Evolutionary conservation across 1,284 basidiomycete genomes (phyloP).

Genomic region (Leccinum olivaceoglutinosum): DNA sequence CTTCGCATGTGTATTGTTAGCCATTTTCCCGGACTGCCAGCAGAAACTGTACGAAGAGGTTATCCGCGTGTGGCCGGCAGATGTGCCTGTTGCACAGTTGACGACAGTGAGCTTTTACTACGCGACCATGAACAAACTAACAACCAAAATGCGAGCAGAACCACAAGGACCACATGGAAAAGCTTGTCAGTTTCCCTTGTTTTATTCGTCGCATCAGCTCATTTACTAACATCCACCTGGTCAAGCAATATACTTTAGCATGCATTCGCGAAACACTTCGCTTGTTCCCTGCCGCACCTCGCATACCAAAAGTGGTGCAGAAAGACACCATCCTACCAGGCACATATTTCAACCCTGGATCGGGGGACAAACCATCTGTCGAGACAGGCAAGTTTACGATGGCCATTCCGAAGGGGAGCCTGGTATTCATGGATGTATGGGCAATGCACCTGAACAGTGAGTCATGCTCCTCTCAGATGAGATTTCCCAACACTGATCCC

Average conservation of each 20-base stretch:
- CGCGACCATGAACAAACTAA: background rate
- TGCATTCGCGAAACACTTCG: slow-evolving; percentile 44
- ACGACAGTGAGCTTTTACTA: slow-evolving; percentile 7
- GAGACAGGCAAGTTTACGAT: slow-evolving; percentile 32
- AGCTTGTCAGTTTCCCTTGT: slow-evolving; percentile 25
- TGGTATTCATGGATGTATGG: slow-evolving; percentile 36
- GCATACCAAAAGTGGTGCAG: slow-evolving; percentile 36
- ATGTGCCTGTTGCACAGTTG: slow-evolving; percentile 19
- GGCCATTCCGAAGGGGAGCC: slow-evolving; percentile 36
- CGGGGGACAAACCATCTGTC: slow-evolving; percentile 21
- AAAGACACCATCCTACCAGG: slow-evolving; percentile 32
- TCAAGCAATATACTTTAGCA: slow-evolving; percentile 35
- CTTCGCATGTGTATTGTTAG: slow-evolving; percentile 37
- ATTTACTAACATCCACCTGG: background rate
- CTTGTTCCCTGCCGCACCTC: slow-evolving; percentile 33
- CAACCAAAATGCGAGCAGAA: slow-evolving; percentile 20
- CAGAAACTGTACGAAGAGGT: slow-evolving; percentile 38
- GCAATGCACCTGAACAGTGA: slow-evolving; percentile 34
- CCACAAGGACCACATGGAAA: slow-evolving; percentile 33
- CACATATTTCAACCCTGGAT: slow-evolving; percentile 28
- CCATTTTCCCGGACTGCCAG: slow-evolving; percentile 42
- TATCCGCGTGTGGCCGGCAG: slow-evolving; percentile 29
- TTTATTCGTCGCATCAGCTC: background rate
- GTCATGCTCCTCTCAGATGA: slow-evolving; percentile 4
- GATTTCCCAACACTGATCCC: background rate